Conservation (phyloP, 1,284 basidiomycete genomes). For the Trichosporon sp. region DNA sequence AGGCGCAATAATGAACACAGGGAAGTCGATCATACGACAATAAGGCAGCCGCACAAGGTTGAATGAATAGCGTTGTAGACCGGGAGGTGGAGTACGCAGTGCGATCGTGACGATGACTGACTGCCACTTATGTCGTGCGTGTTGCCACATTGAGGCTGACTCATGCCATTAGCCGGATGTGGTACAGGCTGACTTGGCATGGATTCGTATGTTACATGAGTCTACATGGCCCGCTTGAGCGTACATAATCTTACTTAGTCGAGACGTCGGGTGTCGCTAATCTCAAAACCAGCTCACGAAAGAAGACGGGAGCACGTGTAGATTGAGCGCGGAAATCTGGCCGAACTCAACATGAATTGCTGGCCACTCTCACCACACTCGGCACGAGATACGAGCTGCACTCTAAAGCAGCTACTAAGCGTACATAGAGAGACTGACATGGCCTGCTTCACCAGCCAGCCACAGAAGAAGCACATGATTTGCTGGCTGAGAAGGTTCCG, state of each 20-base stretch:
- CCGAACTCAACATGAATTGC: not conserved
- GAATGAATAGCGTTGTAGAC: not conserved
- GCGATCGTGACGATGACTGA: not conserved
- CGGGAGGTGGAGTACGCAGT: not conserved
- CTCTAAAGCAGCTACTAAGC: not conserved
- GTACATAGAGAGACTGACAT: not conserved
- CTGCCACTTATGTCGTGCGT: not conserved
- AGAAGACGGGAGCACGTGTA: constrained; percentile 2
- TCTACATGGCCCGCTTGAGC: not conserved
- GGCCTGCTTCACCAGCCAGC: not conserved
- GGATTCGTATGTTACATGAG: no score
- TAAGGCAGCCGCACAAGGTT: not conserved
- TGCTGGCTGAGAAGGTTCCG: not conserved
- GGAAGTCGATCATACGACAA: not conserved
- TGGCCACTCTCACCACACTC: not conserved
- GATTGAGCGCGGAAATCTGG: not conserved
- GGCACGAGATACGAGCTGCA: not conserved
- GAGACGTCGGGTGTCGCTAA: not conserved
- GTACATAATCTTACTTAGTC: not conserved
- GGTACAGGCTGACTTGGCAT: no score
- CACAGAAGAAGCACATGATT: not conserved
- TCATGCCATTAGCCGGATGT: no score
- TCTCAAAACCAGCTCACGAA: not conserved
- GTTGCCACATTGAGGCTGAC: not conserved
- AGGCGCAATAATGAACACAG: not conserved